These are phyloP conservation scores for Arthrobotrys pseudoclavata DNA, from an alignment of 2,329 filamentous ascomycete species.

Conservation along the genomic window DNA sequence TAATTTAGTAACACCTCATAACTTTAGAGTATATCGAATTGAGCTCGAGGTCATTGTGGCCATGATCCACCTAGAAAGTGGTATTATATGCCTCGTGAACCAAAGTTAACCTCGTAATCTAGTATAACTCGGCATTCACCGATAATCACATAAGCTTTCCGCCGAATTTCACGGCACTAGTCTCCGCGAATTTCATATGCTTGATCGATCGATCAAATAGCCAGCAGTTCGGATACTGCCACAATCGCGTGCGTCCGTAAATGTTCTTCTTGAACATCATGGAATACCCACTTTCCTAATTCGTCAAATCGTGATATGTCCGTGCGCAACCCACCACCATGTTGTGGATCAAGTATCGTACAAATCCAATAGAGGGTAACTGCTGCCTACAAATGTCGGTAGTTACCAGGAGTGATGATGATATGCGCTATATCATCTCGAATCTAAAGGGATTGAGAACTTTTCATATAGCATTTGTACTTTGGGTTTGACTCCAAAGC, in stretches of 20 bases:
- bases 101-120: background rate
- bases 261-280: slow-evolving; percentile 13
- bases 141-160: slow-evolving; percentile 6
- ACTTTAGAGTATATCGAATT: too few species aligned
- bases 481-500: background rate
- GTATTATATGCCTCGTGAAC: slow-evolving; percentile 4
- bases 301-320: background rate
- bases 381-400: background rate
- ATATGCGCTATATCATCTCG: background rate
- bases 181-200: background rate
- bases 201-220: background rate
- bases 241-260: background rate
- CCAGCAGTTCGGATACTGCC: slow-evolving; percentile 14
- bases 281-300: slow-evolving; percentile 23
- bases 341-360: background rate
- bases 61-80: slow-evolving; percentile 1
- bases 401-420: background rate
- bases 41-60: too few species aligned
- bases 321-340: background rate
- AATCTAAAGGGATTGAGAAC: background rate
- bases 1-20: background rate
- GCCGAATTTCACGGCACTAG: slow-evolving; percentile 8
- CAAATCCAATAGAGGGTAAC: background rate
- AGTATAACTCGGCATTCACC: slow-evolving; percentile 9
- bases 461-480: background rate